Conservation (phyloP, 1,139 yeast genomes). For the Suhomyces bokatorum region DNA sequence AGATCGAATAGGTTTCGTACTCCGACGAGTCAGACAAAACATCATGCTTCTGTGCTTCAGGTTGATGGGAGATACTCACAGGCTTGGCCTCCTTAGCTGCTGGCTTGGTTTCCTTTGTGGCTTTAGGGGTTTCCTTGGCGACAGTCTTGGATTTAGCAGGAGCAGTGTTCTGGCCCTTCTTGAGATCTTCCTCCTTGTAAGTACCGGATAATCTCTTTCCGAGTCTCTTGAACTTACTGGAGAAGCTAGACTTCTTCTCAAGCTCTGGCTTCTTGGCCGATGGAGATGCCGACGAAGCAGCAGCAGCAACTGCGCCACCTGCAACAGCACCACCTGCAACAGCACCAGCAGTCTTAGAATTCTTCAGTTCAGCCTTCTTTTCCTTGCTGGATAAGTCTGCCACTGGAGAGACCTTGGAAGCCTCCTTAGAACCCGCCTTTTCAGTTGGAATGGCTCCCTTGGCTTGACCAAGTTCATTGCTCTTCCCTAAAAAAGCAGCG, state of each 20-base stretch:
- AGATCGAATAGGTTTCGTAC: conserved; percentile 41
- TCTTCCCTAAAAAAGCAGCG: conserved; percentile 17
- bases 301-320: conserved; percentile 12
- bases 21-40: conserved; percentile 17
- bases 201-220: conserved; percentile 21
- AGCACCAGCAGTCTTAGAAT: conserved; percentile 13
- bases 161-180: background rate
- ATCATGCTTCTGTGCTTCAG: conserved; percentile 12
- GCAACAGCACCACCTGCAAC: conserved; percentile 16
- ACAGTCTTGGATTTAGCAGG: conserved; percentile 2
- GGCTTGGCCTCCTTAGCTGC: conserved; percentile 7
- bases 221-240: conserved; percentile 26
- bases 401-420: conserved; percentile 7
- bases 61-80: conserved; percentile 13
- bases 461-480: conserved; percentile 18
- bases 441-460: conserved; percentile 22
- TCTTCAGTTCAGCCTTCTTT: conserved; percentile 8
- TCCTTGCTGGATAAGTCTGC: conserved; percentile 2
- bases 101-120: conserved; percentile 1
- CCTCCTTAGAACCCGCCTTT: background rate
- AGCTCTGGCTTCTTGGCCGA: background rate
- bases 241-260: conserved; percentile 20
- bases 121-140: background rate
- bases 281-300: conserved; percentile 3
- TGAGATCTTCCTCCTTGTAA: conserved; percentile 9